Conservation (phyloP, 495 filamentous ascomycete species). For the Xylaria intraflava region DNA sequence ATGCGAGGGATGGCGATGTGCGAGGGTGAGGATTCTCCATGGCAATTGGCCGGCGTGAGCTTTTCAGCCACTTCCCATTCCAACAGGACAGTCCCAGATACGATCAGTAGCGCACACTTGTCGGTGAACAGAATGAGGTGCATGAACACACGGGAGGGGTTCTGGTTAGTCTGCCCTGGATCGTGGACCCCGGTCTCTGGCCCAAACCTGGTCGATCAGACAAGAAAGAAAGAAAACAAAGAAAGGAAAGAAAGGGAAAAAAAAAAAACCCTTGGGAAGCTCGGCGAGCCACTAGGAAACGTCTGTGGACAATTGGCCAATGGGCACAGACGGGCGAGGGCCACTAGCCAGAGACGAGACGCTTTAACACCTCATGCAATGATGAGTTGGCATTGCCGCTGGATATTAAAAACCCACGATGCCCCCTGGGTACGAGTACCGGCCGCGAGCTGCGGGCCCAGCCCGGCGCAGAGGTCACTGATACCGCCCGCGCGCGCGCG, state of each 20-base stretch:
- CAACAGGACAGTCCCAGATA: no score
- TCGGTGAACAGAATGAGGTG: constrained; percentile 53
- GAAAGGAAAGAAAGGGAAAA: constrained; percentile 18
- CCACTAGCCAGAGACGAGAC: constrained; percentile 48
- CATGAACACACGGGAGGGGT: constrained; percentile 47
- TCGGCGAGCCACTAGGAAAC: constrained; percentile 27
- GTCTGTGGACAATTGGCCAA: constrained; percentile 22
- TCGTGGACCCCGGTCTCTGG: constrained; percentile 24
- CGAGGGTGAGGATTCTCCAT: no score
- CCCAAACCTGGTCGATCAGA: constrained; percentile 32
- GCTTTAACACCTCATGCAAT: constrained; percentile 63
- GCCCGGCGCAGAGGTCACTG: constrained; percentile 10
- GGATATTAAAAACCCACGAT: constrained; percentile 57
- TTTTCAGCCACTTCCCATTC: no score
- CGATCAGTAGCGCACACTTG: constrained; percentile 18
- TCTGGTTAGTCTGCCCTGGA: constrained; percentile 10
- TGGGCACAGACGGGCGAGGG: constrained; percentile 27
- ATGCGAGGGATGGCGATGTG: no score
- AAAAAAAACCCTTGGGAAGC: constrained; percentile 21
- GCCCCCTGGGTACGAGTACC: constrained; percentile 37
- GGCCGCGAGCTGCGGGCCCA: constrained; percentile 20
- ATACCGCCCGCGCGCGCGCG: constrained; percentile 5
- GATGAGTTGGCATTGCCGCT: constrained; percentile 84
- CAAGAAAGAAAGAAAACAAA: constrained; percentile 20
- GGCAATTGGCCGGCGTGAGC: no score